Conservation (phyloP, 2,329 filamentous ascomycete species). For the Neonectria sp. region DNA sequence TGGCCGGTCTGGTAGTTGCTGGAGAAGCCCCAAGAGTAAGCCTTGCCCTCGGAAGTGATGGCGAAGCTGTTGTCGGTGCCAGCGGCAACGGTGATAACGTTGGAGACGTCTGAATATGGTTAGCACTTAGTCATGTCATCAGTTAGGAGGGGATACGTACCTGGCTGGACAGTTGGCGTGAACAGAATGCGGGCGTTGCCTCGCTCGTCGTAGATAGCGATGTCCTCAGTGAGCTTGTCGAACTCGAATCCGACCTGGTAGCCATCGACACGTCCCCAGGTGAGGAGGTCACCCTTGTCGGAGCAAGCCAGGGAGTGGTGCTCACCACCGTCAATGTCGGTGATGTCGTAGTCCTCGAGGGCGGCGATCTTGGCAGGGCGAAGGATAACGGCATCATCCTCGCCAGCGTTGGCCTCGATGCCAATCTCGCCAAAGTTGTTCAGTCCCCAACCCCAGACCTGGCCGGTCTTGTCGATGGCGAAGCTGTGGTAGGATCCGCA, state of each 20-base stretch:
- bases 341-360: conserved; percentile 75
- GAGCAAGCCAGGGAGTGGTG: conserved; percentile 82
- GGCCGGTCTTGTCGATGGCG: conserved; percentile 78
- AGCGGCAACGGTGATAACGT: conserved; percentile 70
- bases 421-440: conserved; percentile 90
- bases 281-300: conserved; percentile 68
- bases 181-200: conserved; percentile 76
- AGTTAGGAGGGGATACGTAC: conserved; percentile 52
- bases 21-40: conserved; percentile 86
- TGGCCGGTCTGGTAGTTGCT: conserved; percentile 86
- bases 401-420: conserved; percentile 69
- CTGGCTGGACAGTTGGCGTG: conserved; percentile 57
- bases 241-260: conserved; percentile 71
- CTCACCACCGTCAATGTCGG: conserved; percentile 76
- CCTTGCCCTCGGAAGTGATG: conserved; percentile 78
- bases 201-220: conserved; percentile 74
- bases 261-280: conserved; percentile 72
- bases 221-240: conserved; percentile 62
- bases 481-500: conserved; percentile 88
- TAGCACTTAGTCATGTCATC: background rate
- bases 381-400: conserved; percentile 77
- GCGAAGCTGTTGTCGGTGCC: conserved; percentile 83
- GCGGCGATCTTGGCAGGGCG: conserved; percentile 77
- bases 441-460: conserved; percentile 86
- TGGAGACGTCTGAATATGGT: conserved; percentile 60